These are phyloP conservation scores for Solanum rostratum DNA, from an alignment of 257 asterid species.

Conservation along the genomic window DNA sequence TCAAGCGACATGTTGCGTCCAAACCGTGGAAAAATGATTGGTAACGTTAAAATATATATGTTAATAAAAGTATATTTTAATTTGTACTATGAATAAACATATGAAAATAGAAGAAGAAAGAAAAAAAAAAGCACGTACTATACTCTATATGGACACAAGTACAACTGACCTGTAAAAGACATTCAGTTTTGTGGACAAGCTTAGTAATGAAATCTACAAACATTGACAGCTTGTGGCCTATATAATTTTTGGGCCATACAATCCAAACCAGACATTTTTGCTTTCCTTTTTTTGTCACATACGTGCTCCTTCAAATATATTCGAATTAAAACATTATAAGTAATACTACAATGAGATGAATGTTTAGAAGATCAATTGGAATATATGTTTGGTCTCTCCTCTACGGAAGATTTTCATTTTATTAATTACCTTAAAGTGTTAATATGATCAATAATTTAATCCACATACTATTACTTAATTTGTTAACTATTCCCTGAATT, in stretches of 20 bases:
- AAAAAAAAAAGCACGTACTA: neutral
- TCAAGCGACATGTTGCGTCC: neutral
- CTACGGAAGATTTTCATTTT: neutral
- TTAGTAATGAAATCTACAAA: neutral
- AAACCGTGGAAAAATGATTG: neutral
- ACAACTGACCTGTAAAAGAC: neutral
- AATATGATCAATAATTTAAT: too few species aligned
- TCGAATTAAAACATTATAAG: neutral
- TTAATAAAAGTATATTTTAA: neutral
- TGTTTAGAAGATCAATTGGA: neutral
- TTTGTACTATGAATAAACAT: neutral
- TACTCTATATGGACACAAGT: neutral
- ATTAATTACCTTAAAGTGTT: neutral
- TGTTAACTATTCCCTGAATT: too few species aligned
- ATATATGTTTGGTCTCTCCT: neutral
- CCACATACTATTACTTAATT: neutral
- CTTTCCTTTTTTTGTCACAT: neutral
- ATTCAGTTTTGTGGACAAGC: neutral
- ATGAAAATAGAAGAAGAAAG: neutral
- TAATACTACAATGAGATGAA: neutral
- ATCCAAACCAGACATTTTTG: neutral
- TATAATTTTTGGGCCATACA: neutral
- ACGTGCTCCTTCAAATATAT: neutral
- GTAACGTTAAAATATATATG: neutral
- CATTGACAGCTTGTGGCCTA: slow-evolving; percentile 1